Base-by-base conservation (phyloP, 106 monocot genomes). In the Allium sativum region DNA sequence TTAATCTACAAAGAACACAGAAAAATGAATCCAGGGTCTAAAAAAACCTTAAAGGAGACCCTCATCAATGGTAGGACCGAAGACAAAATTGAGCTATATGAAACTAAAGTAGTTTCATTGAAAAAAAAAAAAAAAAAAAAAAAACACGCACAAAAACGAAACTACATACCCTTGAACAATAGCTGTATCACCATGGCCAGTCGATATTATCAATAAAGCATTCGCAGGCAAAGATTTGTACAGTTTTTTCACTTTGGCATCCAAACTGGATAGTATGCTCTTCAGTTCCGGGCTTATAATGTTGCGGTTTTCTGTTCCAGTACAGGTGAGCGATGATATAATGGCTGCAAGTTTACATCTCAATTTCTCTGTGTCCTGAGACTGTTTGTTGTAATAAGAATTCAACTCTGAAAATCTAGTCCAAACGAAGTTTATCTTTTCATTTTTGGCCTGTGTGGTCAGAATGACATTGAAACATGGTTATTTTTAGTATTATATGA, bases 111-210 rank as follows among this genome's bases (percentile, higher is more conserved):
- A 12, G 31, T 58, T 17, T 1, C 8, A 41, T 41, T 41, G 3
- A 41, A 41, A 12, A 40, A 58, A n/a, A n/a, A n/a, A n/a, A n/a
- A n/a, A n/a, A n/a, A n/a, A n/a, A n/a, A n/a, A n/a, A n/a, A n/a
- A n/a, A n/a, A n/a, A n/a, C n/a, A n/a, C n/a, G n/a, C 21, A 44
- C 44, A 6, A 60, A 21, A 50, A 9, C 18, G 50, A 8, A 15
- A 50, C 7, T 42, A 17, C 52, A 68, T 77, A 98, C 96, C 91
- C 88, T 61, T 85, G 90, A 68, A 98, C 84, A 55, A 85, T 70
- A 21, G 84, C 87, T 48, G 82, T 98, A 78, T 98, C 80, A 17
- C 91, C 96, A 78, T 98, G 96, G 16, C 91, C 96, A 52, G 75
- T 88, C 16, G 76, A 84, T 65, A 91, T 63, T 41, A 98, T 82